Percentiles rank a stretch among this genome's conserved stretches.
Evolutionary conservation across 106 monocot genomes (phyloP).

Genomic region (Narthecium ossifragum): DNA sequence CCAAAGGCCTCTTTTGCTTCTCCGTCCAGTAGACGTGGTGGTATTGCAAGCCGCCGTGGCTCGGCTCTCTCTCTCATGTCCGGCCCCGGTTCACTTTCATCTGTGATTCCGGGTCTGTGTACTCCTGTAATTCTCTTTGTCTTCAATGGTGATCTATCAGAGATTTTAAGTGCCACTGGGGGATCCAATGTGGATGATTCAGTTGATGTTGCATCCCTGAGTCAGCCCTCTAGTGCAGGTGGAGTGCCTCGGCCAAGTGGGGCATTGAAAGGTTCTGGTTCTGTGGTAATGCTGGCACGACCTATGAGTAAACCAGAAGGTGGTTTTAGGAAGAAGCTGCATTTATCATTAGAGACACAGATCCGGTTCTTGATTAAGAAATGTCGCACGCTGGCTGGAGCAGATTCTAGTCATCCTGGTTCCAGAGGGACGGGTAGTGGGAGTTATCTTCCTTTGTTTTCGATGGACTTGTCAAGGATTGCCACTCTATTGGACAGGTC

Average conservation of each 20-base stretch:
- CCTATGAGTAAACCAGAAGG: constrained; percentile 51
- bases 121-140: constrained; percentile 82
- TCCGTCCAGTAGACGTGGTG: constrained; percentile 36
- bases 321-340: constrained; percentile 60
- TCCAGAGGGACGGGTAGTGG: constrained; percentile 39
- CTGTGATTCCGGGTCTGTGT: constrained; percentile 51
- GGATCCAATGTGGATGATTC: constrained; percentile 28
- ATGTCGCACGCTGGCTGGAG: constrained; percentile 49
- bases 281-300: constrained; percentile 59
- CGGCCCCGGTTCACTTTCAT: constrained; percentile 36
- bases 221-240: constrained; percentile 18
- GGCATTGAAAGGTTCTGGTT: constrained; percentile 38
- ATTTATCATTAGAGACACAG: constrained; percentile 69
- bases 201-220: constrained; percentile 19
- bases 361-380: constrained; percentile 87
- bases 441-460: constrained; percentile 62
- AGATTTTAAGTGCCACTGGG: constrained; percentile 19
- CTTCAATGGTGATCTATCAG: constrained; percentile 48
- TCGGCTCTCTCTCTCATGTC: constrained; percentile 54
- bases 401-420: constrained; percentile 38
- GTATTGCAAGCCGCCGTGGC: constrained; percentile 25
- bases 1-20: constrained; percentile 31
- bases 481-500: constrained; percentile 58
- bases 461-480: constrained; percentile 75
- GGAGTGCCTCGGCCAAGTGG: constrained; percentile 17